phyloP scores from a whole-genome alignment of 768 basidiomycete genomes.

The Collybia sordida region DNA sequence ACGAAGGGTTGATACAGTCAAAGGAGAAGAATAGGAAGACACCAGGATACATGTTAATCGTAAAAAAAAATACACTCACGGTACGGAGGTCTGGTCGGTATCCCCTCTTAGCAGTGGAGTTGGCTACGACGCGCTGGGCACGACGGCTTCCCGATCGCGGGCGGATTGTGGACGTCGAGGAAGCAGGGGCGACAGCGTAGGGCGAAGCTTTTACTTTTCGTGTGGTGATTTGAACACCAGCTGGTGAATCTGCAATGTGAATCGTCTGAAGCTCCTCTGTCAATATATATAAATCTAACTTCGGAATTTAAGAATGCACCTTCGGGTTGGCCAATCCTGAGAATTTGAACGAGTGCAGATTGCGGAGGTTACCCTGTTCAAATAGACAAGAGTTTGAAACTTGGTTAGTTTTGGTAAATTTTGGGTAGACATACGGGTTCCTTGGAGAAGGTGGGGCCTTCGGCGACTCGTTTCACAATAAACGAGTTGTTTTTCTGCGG shows the following conservation, averaged over 20 bases:
- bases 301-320: conserved; percentile 36
- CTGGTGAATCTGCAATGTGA: conserved; percentile 53
- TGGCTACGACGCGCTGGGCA: conserved; percentile 62
- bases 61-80: conserved; percentile 45
- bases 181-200: conserved; percentile 46
- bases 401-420: not conserved
- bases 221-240: conserved; percentile 59
- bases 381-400: conserved; percentile 6
- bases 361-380: conserved; percentile 78
- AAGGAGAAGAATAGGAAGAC: conserved; percentile 6
- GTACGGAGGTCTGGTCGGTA: conserved; percentile 79
- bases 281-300: conserved; percentile 1
- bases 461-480: conserved; percentile 73
- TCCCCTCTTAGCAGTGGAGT: conserved; percentile 53
- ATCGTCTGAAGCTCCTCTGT: conserved; percentile 49
- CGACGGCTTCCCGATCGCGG: conserved; percentile 72
- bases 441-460: conserved; percentile 79
- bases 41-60: not conserved
- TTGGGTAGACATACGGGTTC: conserved; percentile 62
- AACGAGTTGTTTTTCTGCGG: conserved; percentile 80
- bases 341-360: conserved; percentile 90
- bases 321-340: conserved; percentile 87
- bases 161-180: conserved; percentile 54
- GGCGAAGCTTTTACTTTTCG: conserved; percentile 64
- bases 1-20: conserved; percentile 10